Percentiles rank a stretch among this genome's conserved stretches.
These are phyloP conservation scores for Yarrowia sp. DNA, from an alignment of 805 yeast genomes.

Conservation along the genomic window DNA sequence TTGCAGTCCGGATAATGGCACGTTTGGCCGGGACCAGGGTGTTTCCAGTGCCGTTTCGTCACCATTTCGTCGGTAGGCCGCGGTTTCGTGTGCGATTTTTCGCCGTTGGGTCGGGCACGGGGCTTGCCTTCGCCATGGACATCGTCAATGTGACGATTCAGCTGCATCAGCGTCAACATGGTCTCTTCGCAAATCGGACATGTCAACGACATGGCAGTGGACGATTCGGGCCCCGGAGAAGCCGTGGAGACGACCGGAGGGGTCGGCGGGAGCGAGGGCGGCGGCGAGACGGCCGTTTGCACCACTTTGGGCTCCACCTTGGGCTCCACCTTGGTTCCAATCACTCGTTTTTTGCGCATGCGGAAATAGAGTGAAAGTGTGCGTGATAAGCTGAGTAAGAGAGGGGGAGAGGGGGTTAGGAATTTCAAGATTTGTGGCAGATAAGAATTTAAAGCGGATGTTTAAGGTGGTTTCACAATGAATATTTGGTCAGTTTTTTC, in stretches of 20 bases:
- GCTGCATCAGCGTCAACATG: slow-evolving; percentile 59
- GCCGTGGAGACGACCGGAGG: slow-evolving; percentile 4
- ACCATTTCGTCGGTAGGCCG: slow-evolving; percentile 49
- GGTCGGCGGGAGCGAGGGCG: neutral
- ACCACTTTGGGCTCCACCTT: neutral
- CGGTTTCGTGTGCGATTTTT: slow-evolving; percentile 44
- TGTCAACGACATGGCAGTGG: slow-evolving; percentile 32
- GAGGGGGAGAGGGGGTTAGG: neutral
- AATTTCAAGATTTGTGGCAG: no score
- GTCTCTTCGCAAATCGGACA: slow-evolving; percentile 77
- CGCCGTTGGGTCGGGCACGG: slow-evolving; percentile 52
- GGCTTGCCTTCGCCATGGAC: slow-evolving; percentile 57
- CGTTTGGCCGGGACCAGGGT: slow-evolving; percentile 53
- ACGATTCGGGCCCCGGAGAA: neutral
- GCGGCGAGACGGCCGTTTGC: neutral
- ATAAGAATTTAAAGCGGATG: neutral
- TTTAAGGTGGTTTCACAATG: neutral
- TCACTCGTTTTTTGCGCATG: slow-evolving; percentile 36
- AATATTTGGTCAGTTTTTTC: no score
- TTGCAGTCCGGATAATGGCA: slow-evolving; percentile 57
- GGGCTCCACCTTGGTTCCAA: slow-evolving; percentile 32
- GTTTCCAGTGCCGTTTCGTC: slow-evolving; percentile 66
- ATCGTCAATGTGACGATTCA: slow-evolving; percentile 77
- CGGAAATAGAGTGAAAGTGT: slow-evolving; percentile 19
- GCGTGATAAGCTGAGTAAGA: slow-evolving; percentile 26